Evolutionary conservation across 768 basidiomycete genomes (phyloP).

Genomic region (Lactifluus pinguis): DNA sequence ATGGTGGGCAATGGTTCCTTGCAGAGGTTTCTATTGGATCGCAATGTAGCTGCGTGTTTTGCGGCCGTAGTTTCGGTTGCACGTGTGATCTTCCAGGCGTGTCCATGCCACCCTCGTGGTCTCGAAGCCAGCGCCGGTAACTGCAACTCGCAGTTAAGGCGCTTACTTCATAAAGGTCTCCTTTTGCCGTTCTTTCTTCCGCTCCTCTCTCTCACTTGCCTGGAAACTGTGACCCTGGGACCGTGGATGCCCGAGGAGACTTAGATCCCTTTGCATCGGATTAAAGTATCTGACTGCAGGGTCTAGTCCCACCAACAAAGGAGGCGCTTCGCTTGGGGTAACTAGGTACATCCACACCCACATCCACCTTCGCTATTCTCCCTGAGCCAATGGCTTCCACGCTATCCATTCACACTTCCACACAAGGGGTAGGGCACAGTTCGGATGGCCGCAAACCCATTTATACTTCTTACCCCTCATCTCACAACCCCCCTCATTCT

Average conservation of each 20-base stretch:
- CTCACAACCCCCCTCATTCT: not conserved
- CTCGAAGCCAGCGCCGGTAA: not conserved
- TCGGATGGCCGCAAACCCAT: not conserved
- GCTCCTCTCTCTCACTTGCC: not conserved
- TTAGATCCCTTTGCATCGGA: not conserved
- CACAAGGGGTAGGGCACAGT: not conserved
- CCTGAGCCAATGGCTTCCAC: constrained; percentile 6
- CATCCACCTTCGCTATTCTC: not conserved
- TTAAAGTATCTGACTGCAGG: not conserved
- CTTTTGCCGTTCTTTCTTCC: constrained; percentile 3
- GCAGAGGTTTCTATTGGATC: constrained; percentile 15
- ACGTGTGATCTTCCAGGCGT: constrained; percentile 19
- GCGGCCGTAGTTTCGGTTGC: constrained; percentile 4
- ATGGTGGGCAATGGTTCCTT: constrained; percentile 7
- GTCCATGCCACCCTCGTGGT: constrained; percentile 17
- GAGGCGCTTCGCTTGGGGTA: not conserved
- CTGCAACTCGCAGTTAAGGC: constrained; percentile 7
- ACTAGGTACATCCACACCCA: constrained; percentile 4
- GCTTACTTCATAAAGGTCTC: constrained; percentile 11
- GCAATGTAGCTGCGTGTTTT: constrained; percentile 8
- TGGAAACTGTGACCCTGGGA: constrained; percentile 1
- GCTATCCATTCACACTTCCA: not conserved
- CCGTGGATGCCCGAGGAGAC: not conserved
- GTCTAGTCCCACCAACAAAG: constrained; percentile 1
- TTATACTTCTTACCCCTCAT: constrained; percentile 2